phyloP scores from a whole-genome alignment of 495 filamentous ascomycete genomes.

The Choiromyces venosus region DNA sequence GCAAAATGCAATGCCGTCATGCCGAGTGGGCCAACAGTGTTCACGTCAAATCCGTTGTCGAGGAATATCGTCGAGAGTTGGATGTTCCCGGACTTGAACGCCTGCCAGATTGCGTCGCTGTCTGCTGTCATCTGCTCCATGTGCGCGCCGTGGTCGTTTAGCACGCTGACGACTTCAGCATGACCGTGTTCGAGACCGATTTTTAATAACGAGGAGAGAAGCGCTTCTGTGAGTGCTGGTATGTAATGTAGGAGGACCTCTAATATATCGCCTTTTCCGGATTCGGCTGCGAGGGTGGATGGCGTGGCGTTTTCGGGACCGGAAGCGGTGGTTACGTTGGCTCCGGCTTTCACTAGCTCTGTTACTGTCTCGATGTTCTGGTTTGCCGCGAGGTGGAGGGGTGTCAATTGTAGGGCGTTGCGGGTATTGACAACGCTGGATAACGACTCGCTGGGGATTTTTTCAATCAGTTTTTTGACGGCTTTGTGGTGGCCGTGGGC shows the following conservation, averaged over 20 bases:
- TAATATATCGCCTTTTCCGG: neutral
- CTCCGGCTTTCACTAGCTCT: neutral
- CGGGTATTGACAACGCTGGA: neutral
- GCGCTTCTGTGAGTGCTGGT: neutral
- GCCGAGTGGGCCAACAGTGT: neutral
- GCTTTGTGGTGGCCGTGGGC: constrained; percentile 10
- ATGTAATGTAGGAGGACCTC: neutral
- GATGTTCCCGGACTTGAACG: neutral
- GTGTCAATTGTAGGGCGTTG: neutral
- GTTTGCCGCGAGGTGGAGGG: neutral
- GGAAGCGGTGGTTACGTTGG: neutral
- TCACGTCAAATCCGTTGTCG: neutral
- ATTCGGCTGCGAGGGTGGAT: neutral
- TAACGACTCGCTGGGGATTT: neutral
- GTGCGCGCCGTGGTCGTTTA: neutral
- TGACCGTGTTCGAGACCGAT: neutral
- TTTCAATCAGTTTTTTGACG: neutral
- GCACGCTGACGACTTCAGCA: neutral
- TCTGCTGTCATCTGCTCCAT: neutral
- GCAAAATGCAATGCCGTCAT: constrained; percentile 17
- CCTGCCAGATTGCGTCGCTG: neutral
- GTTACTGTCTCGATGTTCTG: neutral
- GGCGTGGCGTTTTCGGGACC: neutral
- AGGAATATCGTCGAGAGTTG: neutral
- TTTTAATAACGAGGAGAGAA: neutral